Conservation (phyloP, 2,329 filamentous ascomycete genomes). For the Xylaria sp. region DNA sequence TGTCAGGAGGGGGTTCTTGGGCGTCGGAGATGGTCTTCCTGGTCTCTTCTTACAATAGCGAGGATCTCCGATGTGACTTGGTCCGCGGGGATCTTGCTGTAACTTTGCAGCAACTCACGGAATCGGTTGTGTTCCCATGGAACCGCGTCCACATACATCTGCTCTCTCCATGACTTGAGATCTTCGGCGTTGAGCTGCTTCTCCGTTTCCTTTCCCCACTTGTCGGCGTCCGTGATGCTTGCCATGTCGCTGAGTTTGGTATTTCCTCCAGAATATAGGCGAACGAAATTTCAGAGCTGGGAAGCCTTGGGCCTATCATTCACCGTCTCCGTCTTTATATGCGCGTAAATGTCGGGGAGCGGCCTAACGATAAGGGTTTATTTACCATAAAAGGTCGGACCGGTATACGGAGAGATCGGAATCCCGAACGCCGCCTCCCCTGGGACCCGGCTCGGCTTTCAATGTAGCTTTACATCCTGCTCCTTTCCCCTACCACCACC, state of each 20-base stretch:
- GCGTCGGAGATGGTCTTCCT: not conserved
- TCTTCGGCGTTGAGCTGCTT: conserved; percentile 8
- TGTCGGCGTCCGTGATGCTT: not conserved
- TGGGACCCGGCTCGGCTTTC: not conserved
- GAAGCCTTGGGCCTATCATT: not conserved
- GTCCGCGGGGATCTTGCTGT: conserved; percentile 13
- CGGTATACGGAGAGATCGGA: not conserved
- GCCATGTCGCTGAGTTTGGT: conserved; percentile 7
- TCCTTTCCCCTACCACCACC: no score
- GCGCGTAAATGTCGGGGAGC: not conserved
- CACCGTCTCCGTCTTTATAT: not conserved
- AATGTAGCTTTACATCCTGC: no score
- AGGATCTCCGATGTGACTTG: conserved; percentile 19
- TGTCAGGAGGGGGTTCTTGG: not conserved
- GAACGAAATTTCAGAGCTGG: not conserved
- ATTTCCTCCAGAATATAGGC: not conserved
- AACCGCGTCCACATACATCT: conserved; percentile 13
- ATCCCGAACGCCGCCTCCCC: not conserved
- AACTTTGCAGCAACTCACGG: conserved; percentile 18
- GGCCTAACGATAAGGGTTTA: not conserved
- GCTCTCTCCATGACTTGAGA: conserved; percentile 4
- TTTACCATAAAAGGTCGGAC: not conserved
- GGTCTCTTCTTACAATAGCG: conserved; percentile 26
- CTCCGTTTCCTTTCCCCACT: conserved; percentile 27
- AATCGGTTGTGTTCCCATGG: conserved; percentile 20